Base-by-base conservation (phyloP, 805 yeast genomes). In the Candida insectorum region DNA sequence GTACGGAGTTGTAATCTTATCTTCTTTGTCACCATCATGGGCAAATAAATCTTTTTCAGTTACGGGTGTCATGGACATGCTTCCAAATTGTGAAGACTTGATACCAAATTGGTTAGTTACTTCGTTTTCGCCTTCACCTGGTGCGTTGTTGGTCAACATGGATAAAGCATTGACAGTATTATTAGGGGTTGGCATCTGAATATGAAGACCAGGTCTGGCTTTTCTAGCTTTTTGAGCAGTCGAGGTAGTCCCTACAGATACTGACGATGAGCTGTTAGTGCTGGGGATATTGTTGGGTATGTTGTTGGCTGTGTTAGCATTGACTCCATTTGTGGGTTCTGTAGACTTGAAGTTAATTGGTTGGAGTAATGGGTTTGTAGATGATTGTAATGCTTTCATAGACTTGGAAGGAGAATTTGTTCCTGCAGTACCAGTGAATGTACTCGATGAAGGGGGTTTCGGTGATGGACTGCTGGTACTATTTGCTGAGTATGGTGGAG, bases 41-140 rank as follows among this genome's bases (percentile, higher is more conserved):
- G 30, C 28, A 18, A 33, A 39, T 16, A 41, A 39, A 18, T 65
- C 69, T 34, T 56, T 79, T 45, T 85, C 94, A 2, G 85, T 72
- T 4, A 84, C 77, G 2, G 93, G 94, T 0, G 94, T 85, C 93
- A 85, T 84, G 0, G 85, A 75, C 46, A 79, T 62, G 1, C 85
- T 79, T 3, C 73, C 53, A 35, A 70, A 62, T 20, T 68, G 71
- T 11, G 72, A 57, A 1, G 79, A 71, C 51, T 77, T 70, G 47
- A 79, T 67, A 31, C 89, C 85, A 65, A 79, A 79, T 49, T 84
- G 85, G 52, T 82, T 78, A 33, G 71, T 69, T 23, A 67, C 77
- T 20, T 39, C 41, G 10, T 40, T 29, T 4, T 49, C 55, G 37
- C 42, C 33, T n/a, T 45, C 49, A 26, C 54, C 51, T 36, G 43